phyloP scores from a whole-genome alignment of 2,329 filamentous ascomycete genomes.

The Diaporthe australafricana region DNA sequence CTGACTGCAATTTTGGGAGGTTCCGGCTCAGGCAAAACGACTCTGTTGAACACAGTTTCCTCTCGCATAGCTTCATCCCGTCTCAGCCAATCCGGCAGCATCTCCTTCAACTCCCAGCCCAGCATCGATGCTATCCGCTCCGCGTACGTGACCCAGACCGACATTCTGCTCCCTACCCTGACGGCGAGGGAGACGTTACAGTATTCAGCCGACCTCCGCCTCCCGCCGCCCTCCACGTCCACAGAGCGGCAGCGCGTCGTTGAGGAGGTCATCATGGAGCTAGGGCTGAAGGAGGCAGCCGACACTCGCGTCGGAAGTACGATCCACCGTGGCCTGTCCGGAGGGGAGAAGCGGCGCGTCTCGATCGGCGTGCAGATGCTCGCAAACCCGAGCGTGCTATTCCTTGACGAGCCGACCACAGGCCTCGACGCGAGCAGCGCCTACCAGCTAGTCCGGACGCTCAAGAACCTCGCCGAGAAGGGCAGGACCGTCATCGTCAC shows the following conservation, averaged over 20 bases:
- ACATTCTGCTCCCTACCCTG: constrained; percentile 77
- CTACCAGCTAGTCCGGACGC: constrained; percentile 76
- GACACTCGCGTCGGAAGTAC: constrained; percentile 79
- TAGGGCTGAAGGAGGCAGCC: constrained; percentile 82
- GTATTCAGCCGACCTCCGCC: constrained; percentile 78
- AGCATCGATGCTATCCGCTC: constrained; percentile 64
- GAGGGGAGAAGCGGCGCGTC: constrained; percentile 81
- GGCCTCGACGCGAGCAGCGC: constrained; percentile 83
- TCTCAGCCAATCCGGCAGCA: constrained; percentile 63
- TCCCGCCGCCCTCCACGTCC: constrained; percentile 71
- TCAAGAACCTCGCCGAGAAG: constrained; percentile 75
- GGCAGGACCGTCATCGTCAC: constrained; percentile 79
- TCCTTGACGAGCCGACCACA: constrained; percentile 84
- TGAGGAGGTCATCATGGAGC: constrained; percentile 80
- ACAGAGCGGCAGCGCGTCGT: constrained; percentile 73
- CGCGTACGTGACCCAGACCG: constrained; percentile 80
- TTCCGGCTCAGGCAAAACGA: constrained; percentile 80
- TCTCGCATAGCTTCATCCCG: constrained; percentile 72
- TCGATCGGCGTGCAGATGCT: constrained; percentile 83
- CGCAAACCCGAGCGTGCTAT: constrained; percentile 82
- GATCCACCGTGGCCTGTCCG: constrained; percentile 80
- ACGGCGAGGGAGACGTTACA: constrained; percentile 81
- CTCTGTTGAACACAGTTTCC: constrained; percentile 77
- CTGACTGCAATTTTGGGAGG: constrained; percentile 82
- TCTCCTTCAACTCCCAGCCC: constrained; percentile 70